These are phyloP conservation scores for Hypoxylon sp. DNA, from an alignment of 2,329 filamentous ascomycete genomes.

Conservation along the genomic window DNA sequence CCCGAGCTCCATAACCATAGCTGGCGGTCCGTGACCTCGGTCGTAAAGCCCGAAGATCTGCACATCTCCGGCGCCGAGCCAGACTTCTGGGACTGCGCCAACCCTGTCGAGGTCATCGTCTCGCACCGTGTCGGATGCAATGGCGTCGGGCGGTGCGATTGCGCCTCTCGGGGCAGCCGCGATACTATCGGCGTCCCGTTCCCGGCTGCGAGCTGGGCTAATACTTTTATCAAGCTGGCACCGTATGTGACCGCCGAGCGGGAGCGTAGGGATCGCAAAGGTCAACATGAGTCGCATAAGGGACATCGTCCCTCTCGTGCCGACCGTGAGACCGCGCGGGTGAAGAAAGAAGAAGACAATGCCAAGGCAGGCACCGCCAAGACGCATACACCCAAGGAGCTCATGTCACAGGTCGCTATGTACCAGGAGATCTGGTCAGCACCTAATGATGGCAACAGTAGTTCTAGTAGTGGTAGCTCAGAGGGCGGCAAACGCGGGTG, in stretches of 20 bases:
- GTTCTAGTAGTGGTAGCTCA: conserved; percentile 40
- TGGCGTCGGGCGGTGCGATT: conserved; percentile 64
- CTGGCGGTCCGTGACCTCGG: conserved; percentile 73
- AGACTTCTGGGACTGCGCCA: conserved; percentile 62
- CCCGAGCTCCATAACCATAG: conserved; percentile 67
- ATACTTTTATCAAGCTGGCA: conserved; percentile 70
- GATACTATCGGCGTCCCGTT: conserved; percentile 70
- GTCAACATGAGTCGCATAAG: conserved; percentile 47
- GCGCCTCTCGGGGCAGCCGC: conserved; percentile 61
- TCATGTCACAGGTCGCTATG: conserved; percentile 74
- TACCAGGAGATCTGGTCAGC: conserved; percentile 76
- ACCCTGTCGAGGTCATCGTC: conserved; percentile 65
- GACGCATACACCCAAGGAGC: conserved; percentile 61
- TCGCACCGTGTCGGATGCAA: conserved; percentile 67
- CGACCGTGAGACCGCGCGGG: conserved; percentile 48
- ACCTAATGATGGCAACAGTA: conserved; percentile 58
- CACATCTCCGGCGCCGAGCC: conserved; percentile 60
- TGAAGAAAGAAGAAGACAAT: conserved; percentile 56
- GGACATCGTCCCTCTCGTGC: conserved; percentile 46
- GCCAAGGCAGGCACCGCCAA: conserved; percentile 41
- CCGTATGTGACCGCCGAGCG: conserved; percentile 61
- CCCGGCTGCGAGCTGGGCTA: conserved; percentile 71
- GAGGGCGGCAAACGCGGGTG: conserved; percentile 57
- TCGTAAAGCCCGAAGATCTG: conserved; percentile 71
- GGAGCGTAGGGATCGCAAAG: conserved; percentile 46